Base-by-base conservation (phyloP, 2,329 filamentous ascomycete genomes). In the Trichoderma afroharzianum region DNA sequence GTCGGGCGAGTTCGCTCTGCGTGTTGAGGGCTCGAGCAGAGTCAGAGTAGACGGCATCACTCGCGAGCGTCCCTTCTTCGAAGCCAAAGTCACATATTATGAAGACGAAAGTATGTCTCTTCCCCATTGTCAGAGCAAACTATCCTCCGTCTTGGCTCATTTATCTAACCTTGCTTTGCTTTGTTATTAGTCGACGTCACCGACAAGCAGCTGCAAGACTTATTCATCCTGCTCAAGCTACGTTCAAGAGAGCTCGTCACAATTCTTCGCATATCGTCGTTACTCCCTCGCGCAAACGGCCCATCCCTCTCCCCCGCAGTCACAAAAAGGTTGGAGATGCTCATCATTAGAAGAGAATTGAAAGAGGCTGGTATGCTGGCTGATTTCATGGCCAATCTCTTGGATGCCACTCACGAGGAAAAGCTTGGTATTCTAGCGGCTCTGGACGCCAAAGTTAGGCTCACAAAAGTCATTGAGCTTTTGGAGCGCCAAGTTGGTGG, bases 361-460 rank as follows among this genome's bases (percentile, higher is more conserved):
- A 86, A 89, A 55, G 94, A 98, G 75, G 95, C 95, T 1, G 95
- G 95, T 2, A 84, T 90, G 9, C 86, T 99, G 11, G 95, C 96
- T 7, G 96, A 99, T 80, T 98, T 98, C 80, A 98, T 99, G 94
- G 92, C 94, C 50, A 97, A 97, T 79, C 88, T 98, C 28, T 89
- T 97, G 3, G 94, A 97, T 74, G 91, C 92, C 64, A 92, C 90
- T 11, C 92, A 97, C 74, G 94, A 97, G 80, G 96, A 99, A 79
- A 98, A 97, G 81, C 86, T 99, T 68, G 90, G 93, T 70, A 89
- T 99, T 18, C 85, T 99, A 43, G 89, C 93, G n/a, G 90, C 94
- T 0, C 82, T 97, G 6, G 90, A 95, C 76, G 85, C 96, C 61
- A 92, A 93, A 75, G 89, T 92, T 61, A 88, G 96, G 47, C 86